These are phyloP conservation scores for Circinella umbellata DNA, from an alignment of 371 early-diverging fungal species.

Conservation along the genomic window DNA sequence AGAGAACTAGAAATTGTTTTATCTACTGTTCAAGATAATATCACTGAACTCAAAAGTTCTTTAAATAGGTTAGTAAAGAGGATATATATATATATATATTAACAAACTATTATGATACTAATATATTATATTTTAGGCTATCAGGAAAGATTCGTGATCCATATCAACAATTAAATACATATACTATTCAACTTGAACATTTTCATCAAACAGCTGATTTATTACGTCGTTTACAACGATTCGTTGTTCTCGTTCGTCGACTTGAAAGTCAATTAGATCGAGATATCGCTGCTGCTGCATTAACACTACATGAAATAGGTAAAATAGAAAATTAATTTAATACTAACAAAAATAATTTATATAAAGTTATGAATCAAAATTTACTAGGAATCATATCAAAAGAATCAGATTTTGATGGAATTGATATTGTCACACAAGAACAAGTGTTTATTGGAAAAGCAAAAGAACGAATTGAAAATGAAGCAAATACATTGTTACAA, in stretches of 20 bases:
- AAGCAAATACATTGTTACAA: slow-evolving; percentile 61
- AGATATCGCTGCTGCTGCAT: slow-evolving; percentile 63
- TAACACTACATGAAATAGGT: slow-evolving; percentile 63
- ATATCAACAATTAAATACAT: slow-evolving; percentile 61
- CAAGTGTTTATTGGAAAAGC: slow-evolving; percentile 49
- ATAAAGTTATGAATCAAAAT: too few relatives aligned
- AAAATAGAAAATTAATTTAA: not conserved
- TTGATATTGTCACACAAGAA: slow-evolving; percentile 66
- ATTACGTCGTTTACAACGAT: slow-evolving; percentile 69
- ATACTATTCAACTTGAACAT: slow-evolving; percentile 67
- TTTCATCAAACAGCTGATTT: slow-evolving; percentile 68
- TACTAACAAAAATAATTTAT: not conserved
- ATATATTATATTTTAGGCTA: slow-evolving; percentile 39
- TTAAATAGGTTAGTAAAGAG: slow-evolving; percentile 53
- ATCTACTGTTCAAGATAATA: slow-evolving; percentile 58
- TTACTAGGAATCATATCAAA: slow-evolving; percentile 53
- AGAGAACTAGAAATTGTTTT: slow-evolving; percentile 65
- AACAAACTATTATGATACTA: not conserved
- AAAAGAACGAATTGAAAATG: slow-evolving; percentile 49
- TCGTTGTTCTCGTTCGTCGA: slow-evolving; percentile 63
- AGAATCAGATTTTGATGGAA: slow-evolving; percentile 69
- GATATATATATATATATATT: not conserved
- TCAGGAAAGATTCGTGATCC: slow-evolving; percentile 65
- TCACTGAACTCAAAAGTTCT: slow-evolving; percentile 60
- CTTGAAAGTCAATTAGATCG: slow-evolving; percentile 65